These are phyloP conservation scores for Solanum hybrid DNA, from an alignment of 305 asterid species.

Conservation along the genomic window DNA sequence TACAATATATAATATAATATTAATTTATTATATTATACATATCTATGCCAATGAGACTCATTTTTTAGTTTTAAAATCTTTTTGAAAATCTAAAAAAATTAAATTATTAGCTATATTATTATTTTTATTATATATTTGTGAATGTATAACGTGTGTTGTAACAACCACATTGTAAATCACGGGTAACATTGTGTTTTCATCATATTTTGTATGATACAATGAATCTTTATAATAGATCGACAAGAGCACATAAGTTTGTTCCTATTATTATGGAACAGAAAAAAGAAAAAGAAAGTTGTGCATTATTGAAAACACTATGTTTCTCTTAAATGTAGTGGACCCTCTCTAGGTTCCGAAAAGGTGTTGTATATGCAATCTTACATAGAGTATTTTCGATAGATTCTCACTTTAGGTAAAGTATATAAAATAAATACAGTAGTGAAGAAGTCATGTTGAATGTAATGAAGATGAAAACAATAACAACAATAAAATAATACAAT, in stretches of 20 bases:
- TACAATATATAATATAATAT: too few relatives aligned
- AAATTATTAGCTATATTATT: background rate
- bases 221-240: background rate
- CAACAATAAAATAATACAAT: background rate
- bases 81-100: background rate
- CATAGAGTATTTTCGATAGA: background rate
- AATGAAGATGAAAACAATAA: background rate
- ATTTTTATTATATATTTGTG: background rate
- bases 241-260: background rate
- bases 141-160: background rate
- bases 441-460: background rate
- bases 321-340: background rate
- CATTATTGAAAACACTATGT: background rate
- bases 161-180: background rate
- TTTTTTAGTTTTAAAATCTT: background rate
- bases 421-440: background rate
- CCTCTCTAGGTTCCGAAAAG: too few relatives aligned
- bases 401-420: background rate
- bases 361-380: too few relatives aligned
- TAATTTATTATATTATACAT: too few relatives aligned
- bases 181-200: background rate
- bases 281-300: background rate
- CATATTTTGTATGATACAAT: background rate
- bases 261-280: constrained; percentile 1
- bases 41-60: background rate